Conservation (phyloP, 1,284 basidiomycete species). For the Pyrrhoderma lamaoense region DNA sequence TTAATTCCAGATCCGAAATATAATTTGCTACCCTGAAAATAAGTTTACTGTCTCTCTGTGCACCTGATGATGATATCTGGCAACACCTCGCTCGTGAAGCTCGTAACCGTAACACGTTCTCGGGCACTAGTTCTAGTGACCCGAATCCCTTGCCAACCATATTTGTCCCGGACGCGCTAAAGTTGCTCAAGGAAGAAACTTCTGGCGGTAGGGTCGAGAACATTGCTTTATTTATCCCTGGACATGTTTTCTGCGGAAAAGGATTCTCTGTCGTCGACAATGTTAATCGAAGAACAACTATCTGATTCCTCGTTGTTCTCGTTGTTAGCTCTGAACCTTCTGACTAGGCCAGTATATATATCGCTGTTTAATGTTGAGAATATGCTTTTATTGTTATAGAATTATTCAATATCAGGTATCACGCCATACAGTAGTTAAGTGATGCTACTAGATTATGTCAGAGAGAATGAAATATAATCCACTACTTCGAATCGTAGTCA, state of each 20-base stretch:
- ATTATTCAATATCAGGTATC: no score
- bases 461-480: no score
- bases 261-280: conserved; percentile 6
- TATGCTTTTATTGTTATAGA: no score
- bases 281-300: conserved; percentile 10
- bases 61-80: conserved; percentile 1
- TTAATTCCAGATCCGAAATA: conserved; percentile 1
- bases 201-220: background rate
- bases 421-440: no score
- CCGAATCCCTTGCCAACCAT: background rate
- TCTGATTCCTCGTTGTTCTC: conserved; percentile 1
- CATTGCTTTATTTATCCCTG: conserved; percentile 9
- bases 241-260: conserved; percentile 6
- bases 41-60: background rate
- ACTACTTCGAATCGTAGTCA: no score
- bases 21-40: background rate
- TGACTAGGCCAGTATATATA: no score
- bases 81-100: background rate
- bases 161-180: conserved; percentile 9
- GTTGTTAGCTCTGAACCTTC: background rate
- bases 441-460: no score
- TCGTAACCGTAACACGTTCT: background rate
- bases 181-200: background rate
- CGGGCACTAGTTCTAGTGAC: background rate
- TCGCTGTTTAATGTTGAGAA: no score